Evolutionary conservation across 1,284 basidiomycete genomes (phyloP), one percentile per base, ranked within the genome.

Genomic region (Trichosporon faecale): DNA sequence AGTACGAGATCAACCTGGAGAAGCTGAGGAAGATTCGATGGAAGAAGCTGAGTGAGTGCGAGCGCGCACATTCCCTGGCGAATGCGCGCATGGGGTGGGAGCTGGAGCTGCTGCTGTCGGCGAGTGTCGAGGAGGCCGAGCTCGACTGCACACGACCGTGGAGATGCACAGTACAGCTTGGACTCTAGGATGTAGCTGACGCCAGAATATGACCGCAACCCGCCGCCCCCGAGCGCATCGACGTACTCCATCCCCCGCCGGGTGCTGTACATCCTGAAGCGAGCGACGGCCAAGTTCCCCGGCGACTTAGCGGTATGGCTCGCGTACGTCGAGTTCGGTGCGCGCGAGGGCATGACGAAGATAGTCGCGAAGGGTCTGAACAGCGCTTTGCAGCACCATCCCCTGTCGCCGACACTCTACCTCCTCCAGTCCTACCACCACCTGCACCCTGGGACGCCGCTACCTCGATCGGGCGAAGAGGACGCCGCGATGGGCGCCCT

Each of bases 1-100:
- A 92, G 27, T 98, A 97, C 83, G 95, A 98, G 85, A 93, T 93
- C 88, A 88, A 88, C 35, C 87, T 97, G 31, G 95, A 97, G 82
- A 87, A 89, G 44, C 84, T 97, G 70, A 85, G 93, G 44, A 86
- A 88, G 77, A 92, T 93, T 76, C 86, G 94, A 64, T 87, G 88
- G 60, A 87, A 90, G 77, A 86, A 91, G 67, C 79, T 93, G 67
- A 88, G 93, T 94, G 78, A 70, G 90, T 87, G 14, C 0, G 18
- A 0, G 1, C 29, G 5, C 16, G 6, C n/a, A 18, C 66, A 2
- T 25, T 33, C 33, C 33, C 33, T 4, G 33, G 33, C 9, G 4
- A 33, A 33, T 33, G 9, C 33, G 5, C 9, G 9, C 9, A 33
- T 33, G 33, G 7, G 40, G 16, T 8, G 40, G 7, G 40, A n/a